Evolutionary conservation across 768 basidiomycete genomes (phyloP).

Genomic region (Tylopilus plumbeoviolaceoides): DNA sequence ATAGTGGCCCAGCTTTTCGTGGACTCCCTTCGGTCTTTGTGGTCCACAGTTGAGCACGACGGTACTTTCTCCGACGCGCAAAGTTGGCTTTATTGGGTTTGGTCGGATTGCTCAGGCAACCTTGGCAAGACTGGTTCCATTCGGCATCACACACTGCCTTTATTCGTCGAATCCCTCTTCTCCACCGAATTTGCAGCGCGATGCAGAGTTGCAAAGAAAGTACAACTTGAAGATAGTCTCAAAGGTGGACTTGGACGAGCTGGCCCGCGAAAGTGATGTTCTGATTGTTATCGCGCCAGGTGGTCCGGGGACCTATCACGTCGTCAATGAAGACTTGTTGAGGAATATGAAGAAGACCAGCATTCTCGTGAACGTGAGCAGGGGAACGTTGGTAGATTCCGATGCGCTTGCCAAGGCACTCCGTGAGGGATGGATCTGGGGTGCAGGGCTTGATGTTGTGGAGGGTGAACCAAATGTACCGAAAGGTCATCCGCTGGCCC

Average conservation of each 20-base stretch:
- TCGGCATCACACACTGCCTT: conserved; percentile 72
- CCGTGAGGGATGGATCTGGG: conserved; percentile 76
- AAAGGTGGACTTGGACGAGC: conserved; percentile 57
- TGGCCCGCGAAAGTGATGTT: conserved; percentile 79
- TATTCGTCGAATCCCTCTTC: conserved; percentile 62
- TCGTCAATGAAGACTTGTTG: conserved; percentile 71
- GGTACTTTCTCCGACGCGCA: conserved; percentile 48
- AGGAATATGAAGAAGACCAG: conserved; percentile 80
- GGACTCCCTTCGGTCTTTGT: conserved; percentile 82
- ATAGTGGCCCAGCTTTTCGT: conserved; percentile 77
- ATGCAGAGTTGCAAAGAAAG: conserved; percentile 36
- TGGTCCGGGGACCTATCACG: conserved; percentile 61
- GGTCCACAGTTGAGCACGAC: conserved; percentile 75
- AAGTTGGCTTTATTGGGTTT: conserved; percentile 90
- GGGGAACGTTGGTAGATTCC: conserved; percentile 88
- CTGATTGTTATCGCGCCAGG: conserved; percentile 83
- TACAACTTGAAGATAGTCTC: conserved; percentile 37
- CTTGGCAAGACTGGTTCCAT: conserved; percentile 72
- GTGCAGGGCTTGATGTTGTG: conserved; percentile 90
- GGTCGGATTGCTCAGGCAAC: conserved; percentile 90
- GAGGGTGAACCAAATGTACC: conserved; percentile 83
- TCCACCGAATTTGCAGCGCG: conserved; percentile 36
- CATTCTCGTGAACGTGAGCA: conserved; percentile 79
- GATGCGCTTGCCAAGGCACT: conserved; percentile 83
- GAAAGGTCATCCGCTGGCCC: conserved; percentile 74